Conservation (phyloP, 306 rosid species). For the Cucumis melo region DNA sequence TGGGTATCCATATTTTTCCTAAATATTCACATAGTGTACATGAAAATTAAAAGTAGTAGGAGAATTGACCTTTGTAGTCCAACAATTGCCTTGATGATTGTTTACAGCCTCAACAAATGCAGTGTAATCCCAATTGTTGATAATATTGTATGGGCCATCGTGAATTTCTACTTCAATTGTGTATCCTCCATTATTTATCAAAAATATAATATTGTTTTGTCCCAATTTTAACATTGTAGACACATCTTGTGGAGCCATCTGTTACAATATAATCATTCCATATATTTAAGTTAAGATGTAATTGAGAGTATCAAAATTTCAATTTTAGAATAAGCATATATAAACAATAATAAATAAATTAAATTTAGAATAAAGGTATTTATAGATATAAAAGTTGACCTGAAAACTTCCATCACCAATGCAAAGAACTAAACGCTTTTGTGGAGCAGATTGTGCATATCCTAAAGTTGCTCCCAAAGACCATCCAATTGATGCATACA, state of each 20-base stretch:
- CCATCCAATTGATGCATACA: not conserved
- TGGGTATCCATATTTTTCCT: no score
- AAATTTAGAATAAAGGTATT: not conserved
- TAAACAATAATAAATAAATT: no score
- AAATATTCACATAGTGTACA: not conserved
- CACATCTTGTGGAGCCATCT: not conserved
- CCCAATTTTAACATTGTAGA: not conserved
- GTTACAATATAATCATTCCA: no score
- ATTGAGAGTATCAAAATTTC: no score
- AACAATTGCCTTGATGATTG: slow-evolving; percentile 5
- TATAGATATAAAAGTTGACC: not conserved
- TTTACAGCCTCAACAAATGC: slow-evolving; percentile 66
- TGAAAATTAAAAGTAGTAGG: not conserved
- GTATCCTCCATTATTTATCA: slow-evolving; percentile 21
- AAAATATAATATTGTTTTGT: slow-evolving; percentile 59
- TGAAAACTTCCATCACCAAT: not conserved
- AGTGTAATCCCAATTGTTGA: slow-evolving; percentile 85
- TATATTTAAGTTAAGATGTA: not conserved
- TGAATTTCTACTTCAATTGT: slow-evolving; percentile 67
- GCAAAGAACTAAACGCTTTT: not conserved
- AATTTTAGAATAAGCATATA: no score
- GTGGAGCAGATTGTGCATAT: not conserved
- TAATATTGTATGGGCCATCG: slow-evolving; percentile 85
- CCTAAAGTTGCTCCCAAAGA: not conserved
- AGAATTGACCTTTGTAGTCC: not conserved